Evolutionary conservation across 2,329 filamentous ascomycete species (phyloP).

Genomic region (Elsinoe fawcettii): DNA sequence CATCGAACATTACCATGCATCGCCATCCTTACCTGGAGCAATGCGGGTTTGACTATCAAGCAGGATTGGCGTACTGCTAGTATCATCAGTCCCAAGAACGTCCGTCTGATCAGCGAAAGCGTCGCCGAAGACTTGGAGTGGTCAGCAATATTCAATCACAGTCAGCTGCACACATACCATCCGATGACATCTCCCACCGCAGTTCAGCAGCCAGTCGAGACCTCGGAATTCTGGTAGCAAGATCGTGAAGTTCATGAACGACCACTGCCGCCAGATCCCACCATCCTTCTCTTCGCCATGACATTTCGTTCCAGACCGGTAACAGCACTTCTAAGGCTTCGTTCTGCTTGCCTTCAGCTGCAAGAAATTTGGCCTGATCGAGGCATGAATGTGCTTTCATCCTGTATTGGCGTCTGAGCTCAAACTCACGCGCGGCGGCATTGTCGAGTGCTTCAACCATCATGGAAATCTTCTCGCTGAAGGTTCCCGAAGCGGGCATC

Average conservation of each 20-base stretch:
- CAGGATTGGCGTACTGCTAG: slow-evolving; percentile 8
- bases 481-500: slow-evolving; percentile 36
- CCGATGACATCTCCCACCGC: slow-evolving; percentile 18
- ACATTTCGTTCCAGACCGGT: slow-evolving; percentile 48
- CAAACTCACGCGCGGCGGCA: slow-evolving; percentile 43
- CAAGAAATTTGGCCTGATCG: slow-evolving; percentile 48
- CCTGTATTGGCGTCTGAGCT: slow-evolving; percentile 44
- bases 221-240: slow-evolving; percentile 30
- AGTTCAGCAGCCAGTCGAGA: slow-evolving; percentile 14
- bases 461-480: slow-evolving; percentile 44
- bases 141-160: not conserved
- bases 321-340: slow-evolving; percentile 46
- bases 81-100: not conserved
- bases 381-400: slow-evolving; percentile 48
- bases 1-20: not conserved
- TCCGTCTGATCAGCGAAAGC: not conserved
- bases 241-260: slow-evolving; percentile 47
- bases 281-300: slow-evolving; percentile 56
- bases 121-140: not conserved
- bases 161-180: slow-evolving; percentile 11
- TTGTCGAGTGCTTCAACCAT: slow-evolving; percentile 43
- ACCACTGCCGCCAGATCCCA: slow-evolving; percentile 49
- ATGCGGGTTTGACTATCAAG: slow-evolving; percentile 16
- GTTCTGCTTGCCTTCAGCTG: slow-evolving; percentile 42
- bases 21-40: slow-evolving; percentile 14